Base-by-base conservation (phyloP, 1,139 yeast genomes). In the Candida smagusa region DNA sequence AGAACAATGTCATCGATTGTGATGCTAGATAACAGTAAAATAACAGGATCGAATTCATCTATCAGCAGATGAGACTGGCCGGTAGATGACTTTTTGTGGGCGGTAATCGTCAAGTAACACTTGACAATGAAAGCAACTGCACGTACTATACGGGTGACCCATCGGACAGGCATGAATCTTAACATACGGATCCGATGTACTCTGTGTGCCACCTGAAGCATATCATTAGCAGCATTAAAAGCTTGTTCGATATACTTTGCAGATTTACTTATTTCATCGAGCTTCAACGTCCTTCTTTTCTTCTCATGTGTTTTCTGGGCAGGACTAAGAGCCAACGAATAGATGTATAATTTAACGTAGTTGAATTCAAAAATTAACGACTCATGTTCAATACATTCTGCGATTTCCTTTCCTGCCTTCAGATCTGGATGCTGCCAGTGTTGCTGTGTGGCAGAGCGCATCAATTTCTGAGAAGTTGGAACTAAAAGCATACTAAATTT, bases 41-140 rank as follows among this genome's bases (percentile, higher is more conserved):
- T 73, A 2, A 81, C 75, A 6, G 76, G 65, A 42, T 71, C 78
- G 40, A 63, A 66, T 30, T 60, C 63, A 30, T 59, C 63, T 7
- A 39, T 36, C 33, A 35, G 35, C 29, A 31, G 39, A 6, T 41
- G 12, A 2, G 40, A 31, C 4, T 38, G 37, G n/a, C 43, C 38
- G 9, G 27, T 22, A 5, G 30, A 24, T 6, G 31, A 27, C 33
- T 47, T 46, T 38, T 60, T 60, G 49, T 71, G 63, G 36, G 79
- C 79, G 0, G 86, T 79, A 30, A 84, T 68, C 0, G 89, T 81
- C 38, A 84, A 61, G 50, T 84, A 83, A 53, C 95, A 85, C 56
- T 89, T 89, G 8, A 90, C 95, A 39, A 90, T 75, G 55, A 89
- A 90, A 2, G 96, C 94, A 6, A 88, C 90, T 0, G 96, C 89